Percentiles rank a stretch among this genome's conserved stretches.
Evolutionary conservation across 495 filamentous ascomycete genomes (phyloP).

Genomic region (Lichenothelia convexa): DNA sequence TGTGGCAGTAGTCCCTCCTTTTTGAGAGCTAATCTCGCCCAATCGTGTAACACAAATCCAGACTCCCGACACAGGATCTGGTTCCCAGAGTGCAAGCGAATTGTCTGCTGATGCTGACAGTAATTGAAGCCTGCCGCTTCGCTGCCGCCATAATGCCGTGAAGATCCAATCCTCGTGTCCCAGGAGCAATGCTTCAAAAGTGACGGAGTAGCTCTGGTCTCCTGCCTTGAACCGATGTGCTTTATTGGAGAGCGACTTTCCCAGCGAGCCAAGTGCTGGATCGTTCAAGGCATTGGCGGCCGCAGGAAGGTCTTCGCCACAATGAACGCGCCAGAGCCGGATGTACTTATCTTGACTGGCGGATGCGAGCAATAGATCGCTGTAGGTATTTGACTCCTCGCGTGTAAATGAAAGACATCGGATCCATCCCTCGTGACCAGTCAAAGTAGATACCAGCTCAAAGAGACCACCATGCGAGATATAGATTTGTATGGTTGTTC

Average conservation of each 20-base stretch:
- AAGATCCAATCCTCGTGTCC: slow-evolving; percentile 99
- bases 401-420: slow-evolving; percentile 58
- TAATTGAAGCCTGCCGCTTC: slow-evolving; percentile 40
- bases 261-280: slow-evolving; percentile 39
- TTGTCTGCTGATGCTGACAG: slow-evolving; percentile 91
- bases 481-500: slow-evolving; percentile 58
- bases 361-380: slow-evolving; percentile 71
- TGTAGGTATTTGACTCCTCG: slow-evolving; percentile 34
- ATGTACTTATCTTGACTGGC: slow-evolving; percentile 97
- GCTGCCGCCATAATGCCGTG: slow-evolving; percentile 54
- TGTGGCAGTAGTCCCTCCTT: slow-evolving; percentile 87
- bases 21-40: slow-evolving; percentile 82
- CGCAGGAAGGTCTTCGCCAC: slow-evolving; percentile 42
- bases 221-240: slow-evolving; percentile 49
- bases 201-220: slow-evolving; percentile 49
- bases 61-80: slow-evolving; percentile 63
- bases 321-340: slow-evolving; percentile 74
- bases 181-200: slow-evolving; percentile 85
- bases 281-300: slow-evolving; percentile 18
- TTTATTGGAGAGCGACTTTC: slow-evolving; percentile 64
- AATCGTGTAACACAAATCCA: slow-evolving; percentile 74
- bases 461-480: slow-evolving; percentile 40
- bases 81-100: slow-evolving; percentile 80
- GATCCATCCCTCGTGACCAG: slow-evolving; percentile 92
- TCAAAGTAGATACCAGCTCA: slow-evolving; percentile 54